A percentile compares a stretch with the other conserved stretches of the same genome.
Conservation (phyloP, 2,329 filamentous ascomycete genomes). For the Diaporthe amygdali region DNA sequence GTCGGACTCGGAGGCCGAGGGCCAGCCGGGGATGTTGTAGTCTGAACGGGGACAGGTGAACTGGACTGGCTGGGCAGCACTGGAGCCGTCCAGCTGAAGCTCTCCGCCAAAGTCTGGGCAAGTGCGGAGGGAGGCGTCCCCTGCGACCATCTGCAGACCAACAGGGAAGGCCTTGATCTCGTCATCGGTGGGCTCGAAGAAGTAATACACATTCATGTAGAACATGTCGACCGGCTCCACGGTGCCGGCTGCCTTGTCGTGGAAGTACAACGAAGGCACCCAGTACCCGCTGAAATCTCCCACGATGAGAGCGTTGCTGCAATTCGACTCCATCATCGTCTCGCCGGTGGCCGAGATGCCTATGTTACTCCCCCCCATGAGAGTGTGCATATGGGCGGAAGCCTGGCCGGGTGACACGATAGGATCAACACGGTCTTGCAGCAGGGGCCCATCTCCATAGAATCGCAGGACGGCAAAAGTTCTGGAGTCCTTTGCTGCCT, state of each 20-base stretch:
- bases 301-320: conserved; percentile 72
- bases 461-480: conserved; percentile 75
- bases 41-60: conserved; percentile 64
- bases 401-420: conserved; percentile 66
- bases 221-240: conserved; percentile 72
- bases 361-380: conserved; percentile 75
- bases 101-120: conserved; percentile 54
- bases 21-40: conserved; percentile 58
- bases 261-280: conserved; percentile 75
- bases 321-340: conserved; percentile 64
- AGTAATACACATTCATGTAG: conserved; percentile 81
- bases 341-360: conserved; percentile 65
- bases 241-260: conserved; percentile 64
- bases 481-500: conserved; percentile 47
- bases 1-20: conserved; percentile 60
- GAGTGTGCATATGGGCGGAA: conserved; percentile 70
- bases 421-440: conserved; percentile 68
- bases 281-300: conserved; percentile 79
- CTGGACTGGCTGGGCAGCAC: conserved; percentile 58
- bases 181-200: conserved; percentile 69
- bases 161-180: conserved; percentile 72
- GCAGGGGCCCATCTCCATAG: conserved; percentile 67
- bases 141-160: conserved; percentile 74
- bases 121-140: conserved; percentile 63
- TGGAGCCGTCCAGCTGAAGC: conserved; percentile 55